Conservation (phyloP, 495 filamentous ascomycete genomes). For the Schizothecium vesticola region DNA sequence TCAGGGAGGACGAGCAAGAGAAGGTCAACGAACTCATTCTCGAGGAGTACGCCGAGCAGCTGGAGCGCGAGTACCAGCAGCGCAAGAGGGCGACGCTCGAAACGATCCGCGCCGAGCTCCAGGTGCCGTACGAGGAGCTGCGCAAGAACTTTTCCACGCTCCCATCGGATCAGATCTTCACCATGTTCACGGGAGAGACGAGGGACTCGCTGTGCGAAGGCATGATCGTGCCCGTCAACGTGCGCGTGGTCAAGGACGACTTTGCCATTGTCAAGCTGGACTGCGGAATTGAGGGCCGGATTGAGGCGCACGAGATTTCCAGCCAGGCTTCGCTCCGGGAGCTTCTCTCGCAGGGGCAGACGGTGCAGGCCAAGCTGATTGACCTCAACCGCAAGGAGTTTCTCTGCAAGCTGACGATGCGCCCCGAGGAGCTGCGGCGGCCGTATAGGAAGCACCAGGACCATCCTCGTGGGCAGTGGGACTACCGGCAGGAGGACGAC, state of each 20-base stretch:
- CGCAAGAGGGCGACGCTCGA: slow-evolving; percentile 94
- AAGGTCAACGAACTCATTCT: slow-evolving; percentile 94
- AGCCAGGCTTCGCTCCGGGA: slow-evolving; percentile 51
- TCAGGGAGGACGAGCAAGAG: slow-evolving; percentile 85
- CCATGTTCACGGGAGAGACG: slow-evolving; percentile 94
- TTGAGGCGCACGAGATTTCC: slow-evolving; percentile 67
- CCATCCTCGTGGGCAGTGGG: slow-evolving; percentile 76
- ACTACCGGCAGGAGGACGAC: slow-evolving; percentile 68
- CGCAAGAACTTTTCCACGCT: slow-evolving; percentile 72
- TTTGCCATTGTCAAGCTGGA: slow-evolving; percentile 90
- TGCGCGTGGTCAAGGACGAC: slow-evolving; percentile 82
- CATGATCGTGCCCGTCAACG: slow-evolving; percentile 86
- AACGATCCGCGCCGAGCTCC: slow-evolving; percentile 88
- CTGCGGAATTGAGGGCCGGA: slow-evolving; percentile 85
- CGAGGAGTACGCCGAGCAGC: slow-evolving; percentile 93
- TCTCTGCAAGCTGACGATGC: slow-evolving; percentile 72
- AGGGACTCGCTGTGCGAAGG: slow-evolving; percentile 71
- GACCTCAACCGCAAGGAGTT: slow-evolving; percentile 80
- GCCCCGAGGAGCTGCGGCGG: slow-evolving; percentile 69
- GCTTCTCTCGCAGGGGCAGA: slow-evolving; percentile 69
- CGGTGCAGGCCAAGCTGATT: slow-evolving; percentile 77
- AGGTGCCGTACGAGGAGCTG: slow-evolving; percentile 89
- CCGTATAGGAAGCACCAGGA: slow-evolving; percentile 62
- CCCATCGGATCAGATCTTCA: slow-evolving; percentile 78
- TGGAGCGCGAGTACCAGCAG: slow-evolving; percentile 87